Conservation (phyloP, 75 land plant genomes). For the Chamaecyparis obtusa region DNA sequence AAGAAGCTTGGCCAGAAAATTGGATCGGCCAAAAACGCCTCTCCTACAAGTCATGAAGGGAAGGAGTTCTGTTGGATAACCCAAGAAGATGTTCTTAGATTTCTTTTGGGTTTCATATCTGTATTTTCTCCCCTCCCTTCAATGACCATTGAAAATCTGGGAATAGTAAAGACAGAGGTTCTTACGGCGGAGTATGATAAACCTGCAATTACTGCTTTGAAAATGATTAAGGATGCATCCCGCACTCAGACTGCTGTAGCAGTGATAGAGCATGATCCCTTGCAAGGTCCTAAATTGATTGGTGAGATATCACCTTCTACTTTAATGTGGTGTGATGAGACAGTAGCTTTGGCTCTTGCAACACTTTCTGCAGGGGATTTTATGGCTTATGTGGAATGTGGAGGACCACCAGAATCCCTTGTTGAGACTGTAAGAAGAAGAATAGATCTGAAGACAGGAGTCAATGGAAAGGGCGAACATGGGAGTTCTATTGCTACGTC, state of each 20-base stretch:
- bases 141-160: conserved; percentile 59
- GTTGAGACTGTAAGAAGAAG: conserved; percentile 35
- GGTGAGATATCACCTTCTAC: conserved; percentile 81
- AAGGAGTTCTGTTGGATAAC: conserved; percentile 79
- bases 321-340: conserved; percentile 50
- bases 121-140: conserved; percentile 68
- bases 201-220: conserved; percentile 48
- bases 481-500: background rate
- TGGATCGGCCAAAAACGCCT: conserved; percentile 14
- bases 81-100: conserved; percentile 71
- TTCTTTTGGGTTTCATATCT: conserved; percentile 64
- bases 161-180: conserved; percentile 43
- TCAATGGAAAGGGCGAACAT: conserved; percentile 16
- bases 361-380: conserved; percentile 75
- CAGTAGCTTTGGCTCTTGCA: conserved; percentile 61
- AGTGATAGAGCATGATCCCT: conserved; percentile 41
- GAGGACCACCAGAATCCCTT: conserved; percentile 56
- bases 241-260: conserved; percentile 58
- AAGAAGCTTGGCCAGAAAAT: conserved; percentile 1
- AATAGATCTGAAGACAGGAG: conserved; percentile 32
- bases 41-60: conserved; percentile 18
- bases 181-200: conserved; percentile 36
- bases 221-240: conserved; percentile 37
- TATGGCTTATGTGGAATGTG: conserved; percentile 59
- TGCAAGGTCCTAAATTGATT: conserved; percentile 25